phyloP scores from a whole-genome alignment of 495 filamentous ascomycete species.

The Daldinia loculata region DNA sequence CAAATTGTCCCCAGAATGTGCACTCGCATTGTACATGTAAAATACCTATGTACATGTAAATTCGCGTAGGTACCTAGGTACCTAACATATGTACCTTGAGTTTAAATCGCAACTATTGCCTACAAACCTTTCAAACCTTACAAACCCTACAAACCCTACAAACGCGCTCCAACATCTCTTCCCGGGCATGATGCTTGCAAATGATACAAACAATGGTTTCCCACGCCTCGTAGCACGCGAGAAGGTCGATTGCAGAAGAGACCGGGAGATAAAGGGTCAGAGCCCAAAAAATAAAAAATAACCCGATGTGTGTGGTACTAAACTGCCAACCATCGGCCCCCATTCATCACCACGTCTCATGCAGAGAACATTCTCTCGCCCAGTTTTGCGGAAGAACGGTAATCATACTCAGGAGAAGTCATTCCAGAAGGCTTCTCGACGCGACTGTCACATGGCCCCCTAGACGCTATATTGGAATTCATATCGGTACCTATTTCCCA shows the following conservation, averaged over 20 bases:
- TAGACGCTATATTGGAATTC: not conserved
- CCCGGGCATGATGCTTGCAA: conserved; percentile 5
- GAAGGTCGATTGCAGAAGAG: conserved; percentile 34
- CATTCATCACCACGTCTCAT: conserved; percentile 19
- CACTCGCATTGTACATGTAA: not conserved
- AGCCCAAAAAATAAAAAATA: conserved; percentile 15
- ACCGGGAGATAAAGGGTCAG: conserved; percentile 25
- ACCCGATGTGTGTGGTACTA: conserved; percentile 24
- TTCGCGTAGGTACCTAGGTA: conserved; percentile 4
- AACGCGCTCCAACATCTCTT: conserved; percentile 20
- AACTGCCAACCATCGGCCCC: not conserved
- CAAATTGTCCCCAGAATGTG: not conserved
- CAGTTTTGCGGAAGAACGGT: conserved; percentile 10
- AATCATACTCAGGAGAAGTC: not conserved
- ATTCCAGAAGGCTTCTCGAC: conserved; percentile 28
- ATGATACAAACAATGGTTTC: conserved; percentile 35
- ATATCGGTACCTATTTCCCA: not conserved
- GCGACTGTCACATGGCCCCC: conserved; percentile 6
- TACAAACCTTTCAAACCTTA: not conserved
- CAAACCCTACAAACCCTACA: conserved; percentile 11
- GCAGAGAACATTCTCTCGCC: conserved; percentile 27
- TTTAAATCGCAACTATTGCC: not conserved
- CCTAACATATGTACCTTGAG: not conserved
- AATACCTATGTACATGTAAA: not conserved
- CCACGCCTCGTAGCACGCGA: conserved; percentile 25